phyloP scores from a whole-genome alignment of 306 rosid species.

The Cajanus cajan region DNA sequence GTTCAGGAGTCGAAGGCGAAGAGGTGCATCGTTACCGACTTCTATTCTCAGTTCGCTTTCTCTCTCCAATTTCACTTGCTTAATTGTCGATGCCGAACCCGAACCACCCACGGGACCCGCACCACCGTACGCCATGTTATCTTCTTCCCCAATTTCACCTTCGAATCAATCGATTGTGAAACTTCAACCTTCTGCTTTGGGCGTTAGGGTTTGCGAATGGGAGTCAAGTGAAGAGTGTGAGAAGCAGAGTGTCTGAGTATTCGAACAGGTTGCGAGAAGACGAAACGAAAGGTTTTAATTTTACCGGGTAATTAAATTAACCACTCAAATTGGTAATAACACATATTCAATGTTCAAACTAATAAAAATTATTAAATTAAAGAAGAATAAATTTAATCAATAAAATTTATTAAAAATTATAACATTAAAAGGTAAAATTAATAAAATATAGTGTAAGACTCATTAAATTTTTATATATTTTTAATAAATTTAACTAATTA shows the following conservation, averaged over 20 bases:
- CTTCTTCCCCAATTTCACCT: background rate
- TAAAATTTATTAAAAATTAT: too few species aligned
- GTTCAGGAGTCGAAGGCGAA: conserved; percentile 71
- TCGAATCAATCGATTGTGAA: background rate
- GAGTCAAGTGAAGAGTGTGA: background rate
- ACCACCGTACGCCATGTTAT: conserved; percentile 56
- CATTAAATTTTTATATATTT: too few species aligned
- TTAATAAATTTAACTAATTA: too few species aligned
- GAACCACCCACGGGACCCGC: conserved; percentile 48
- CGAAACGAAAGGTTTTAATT: background rate
- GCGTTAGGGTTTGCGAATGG: background rate
- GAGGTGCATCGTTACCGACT: conserved; percentile 68
- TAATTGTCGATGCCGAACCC: conserved; percentile 42
- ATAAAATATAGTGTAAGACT: too few species aligned
- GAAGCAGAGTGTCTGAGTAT: background rate
- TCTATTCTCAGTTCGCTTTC: conserved; percentile 91
- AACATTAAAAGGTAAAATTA: too few species aligned
- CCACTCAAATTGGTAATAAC: too few species aligned
- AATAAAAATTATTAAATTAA: too few species aligned
- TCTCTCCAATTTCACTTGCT: conserved; percentile 78
- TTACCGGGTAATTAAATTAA: background rate
- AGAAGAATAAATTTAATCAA: too few species aligned
- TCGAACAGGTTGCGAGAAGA: background rate
- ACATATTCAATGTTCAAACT: too few species aligned
- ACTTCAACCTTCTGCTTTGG: too few species aligned